Evolutionary conservation across 495 filamentous ascomycete species (phyloP).

Genomic region (Parathielavia appendiculata): DNA sequence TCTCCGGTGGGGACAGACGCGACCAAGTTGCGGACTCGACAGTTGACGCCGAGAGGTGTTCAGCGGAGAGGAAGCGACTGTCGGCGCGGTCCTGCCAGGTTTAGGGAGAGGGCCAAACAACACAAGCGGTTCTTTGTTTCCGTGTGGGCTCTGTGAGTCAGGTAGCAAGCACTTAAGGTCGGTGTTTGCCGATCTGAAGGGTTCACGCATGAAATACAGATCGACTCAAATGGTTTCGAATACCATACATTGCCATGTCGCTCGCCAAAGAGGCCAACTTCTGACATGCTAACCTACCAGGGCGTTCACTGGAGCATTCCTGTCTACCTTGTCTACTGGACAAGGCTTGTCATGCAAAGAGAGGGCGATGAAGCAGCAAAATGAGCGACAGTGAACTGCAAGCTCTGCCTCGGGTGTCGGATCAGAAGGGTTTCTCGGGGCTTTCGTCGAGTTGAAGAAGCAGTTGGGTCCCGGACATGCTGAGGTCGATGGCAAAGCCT

Average conservation of each 20-base stretch:
- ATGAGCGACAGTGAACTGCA: constrained; percentile 30
- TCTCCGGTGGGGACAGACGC: no score
- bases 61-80: no score
- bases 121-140: no score
- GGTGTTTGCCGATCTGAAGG: no score
- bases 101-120: no score
- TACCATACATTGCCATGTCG: constrained; percentile 22
- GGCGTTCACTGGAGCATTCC: constrained; percentile 45
- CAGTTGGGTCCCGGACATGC: constrained; percentile 39
- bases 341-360: constrained; percentile 37
- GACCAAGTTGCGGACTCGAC: no score
- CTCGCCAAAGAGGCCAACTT: constrained; percentile 31
- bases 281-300: constrained; percentile 36
- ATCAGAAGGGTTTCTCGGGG: constrained; percentile 35
- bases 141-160: no score
- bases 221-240: no score
- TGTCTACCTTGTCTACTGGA: constrained; percentile 32
- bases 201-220: no score
- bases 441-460: constrained; percentile 35
- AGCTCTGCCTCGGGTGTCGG: constrained; percentile 40
- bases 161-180: no score
- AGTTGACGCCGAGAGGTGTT: no score
- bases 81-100: no score
- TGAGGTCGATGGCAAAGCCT: constrained; percentile 46
- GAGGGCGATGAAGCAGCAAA: constrained; percentile 33